Base-by-base conservation (phyloP, 768 basidiomycete species). In the Sarcodon aspratus region DNA sequence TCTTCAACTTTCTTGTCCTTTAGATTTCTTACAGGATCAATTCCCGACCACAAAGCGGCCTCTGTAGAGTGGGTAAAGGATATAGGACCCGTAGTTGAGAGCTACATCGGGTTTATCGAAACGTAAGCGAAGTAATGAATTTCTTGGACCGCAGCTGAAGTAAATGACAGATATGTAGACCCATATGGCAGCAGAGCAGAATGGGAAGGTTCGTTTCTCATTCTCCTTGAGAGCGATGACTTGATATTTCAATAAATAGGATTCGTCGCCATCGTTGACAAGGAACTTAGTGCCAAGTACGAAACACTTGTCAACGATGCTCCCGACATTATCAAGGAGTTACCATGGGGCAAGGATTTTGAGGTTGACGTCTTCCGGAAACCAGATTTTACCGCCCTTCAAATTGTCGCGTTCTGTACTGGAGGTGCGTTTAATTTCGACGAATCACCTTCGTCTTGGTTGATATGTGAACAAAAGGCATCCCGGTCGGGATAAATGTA, bases 121-220 rank as follows among this genome's bases (percentile, higher is more conserved):
- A 89, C 83, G 1, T 65, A 65, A 27, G 40, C 27, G 15, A 31
- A 17, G 10, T 46, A n/a, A n/a, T 21, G 9, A 17, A n/a, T 9
- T 9, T 9, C n/a, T 17, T 32, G 21, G 33, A 3, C 10, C 9
- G 7, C 32, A 46, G 18, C 33, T 32, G 17, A 27, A 17, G 15
- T 32, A 15, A 9, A 15, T 9, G 27, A 49, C 13, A 15, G 88
- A 88, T 52, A 42, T 13, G 82, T 91, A 13, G 91, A 93, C 59
- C 91, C 91, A 7, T 91, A 87, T 51, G 91, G 90, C 34, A 83
- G 77, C n/a, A 79, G 91, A 46, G 91, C 91, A 0, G 91, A 93
- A 62, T 93, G 90, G 90, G 89, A 93, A 76, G 89, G 87, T 79
- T 48, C 34, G 56, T 48, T 7, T 45, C 21, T 27, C 21, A 27